A percentile compares a stretch with the other conserved stretches of the same genome.
Evolutionary conservation across 1,139 yeast genomes (phyloP).

Genomic region (Fermentozyma sake): DNA sequence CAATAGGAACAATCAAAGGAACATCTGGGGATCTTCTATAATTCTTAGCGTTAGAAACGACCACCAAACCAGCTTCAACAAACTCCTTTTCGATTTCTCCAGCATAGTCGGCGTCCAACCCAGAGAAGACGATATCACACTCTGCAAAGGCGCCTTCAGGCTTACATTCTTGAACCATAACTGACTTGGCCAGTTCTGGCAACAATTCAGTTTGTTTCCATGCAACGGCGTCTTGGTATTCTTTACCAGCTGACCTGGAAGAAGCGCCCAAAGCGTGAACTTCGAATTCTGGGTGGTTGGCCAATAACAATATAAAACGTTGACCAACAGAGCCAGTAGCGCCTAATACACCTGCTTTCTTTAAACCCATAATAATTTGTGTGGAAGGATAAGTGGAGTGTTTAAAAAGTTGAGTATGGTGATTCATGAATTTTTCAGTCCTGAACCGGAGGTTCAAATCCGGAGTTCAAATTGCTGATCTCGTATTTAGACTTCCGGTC

Average conservation of each 20-base stretch:
- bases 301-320: conserved; percentile 79
- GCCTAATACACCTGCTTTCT: conserved; percentile 85
- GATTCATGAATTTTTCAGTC: conserved; percentile 7
- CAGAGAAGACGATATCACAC: conserved; percentile 93
- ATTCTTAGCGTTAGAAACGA: conserved; percentile 93
- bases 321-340: conserved; percentile 99
- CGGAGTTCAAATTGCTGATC: too few relatives aligned
- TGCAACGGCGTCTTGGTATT: conserved; percentile 76
- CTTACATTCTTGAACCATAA: conserved; percentile 74
- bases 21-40: conserved; percentile 85
- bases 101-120: conserved; percentile 90
- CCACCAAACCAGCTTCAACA: conserved; percentile 73
- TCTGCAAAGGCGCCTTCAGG: conserved; percentile 68
- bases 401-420: conserved; percentile 1
- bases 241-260: conserved; percentile 87
- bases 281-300: conserved; percentile 88
- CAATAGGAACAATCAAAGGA: conserved; percentile 93
- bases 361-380: conserved; percentile 16
- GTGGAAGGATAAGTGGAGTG: conserved; percentile 2
- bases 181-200: conserved; percentile 61
- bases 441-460: conserved; percentile 7
- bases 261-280: conserved; percentile 89
- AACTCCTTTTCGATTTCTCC: conserved; percentile 88
- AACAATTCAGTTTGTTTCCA: conserved; percentile 92
- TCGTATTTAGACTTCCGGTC: too few relatives aligned